Base-by-base conservation (phyloP, 2,329 filamentous ascomycete genomes). In the Emmonsiellopsis sp. region DNA sequence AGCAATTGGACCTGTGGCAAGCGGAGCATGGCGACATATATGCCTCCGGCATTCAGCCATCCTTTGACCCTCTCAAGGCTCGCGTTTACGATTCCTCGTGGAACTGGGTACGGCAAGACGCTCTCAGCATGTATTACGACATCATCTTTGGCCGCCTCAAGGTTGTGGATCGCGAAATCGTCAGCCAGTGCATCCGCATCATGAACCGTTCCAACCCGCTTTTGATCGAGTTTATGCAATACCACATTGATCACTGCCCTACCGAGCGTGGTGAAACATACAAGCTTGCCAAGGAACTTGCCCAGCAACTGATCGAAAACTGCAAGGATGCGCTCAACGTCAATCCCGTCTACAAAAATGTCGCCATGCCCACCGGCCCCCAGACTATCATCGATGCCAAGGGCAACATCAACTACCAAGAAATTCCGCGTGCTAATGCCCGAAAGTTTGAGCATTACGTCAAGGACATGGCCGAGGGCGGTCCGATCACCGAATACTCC, bases 41-140 rank as follows among this genome's bases (percentile, higher is more conserved):
- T 67, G 93, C 93, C 21, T 77, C 87, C 31, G 93, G 93, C 50
- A 97, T 98, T 59, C 88, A 94, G 71, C 93, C 93, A 9, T 85
- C 90, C 17, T 98, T 98, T 74, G 94, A 87, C 66, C 77, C 88
- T 4, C 82, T 97, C 58, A 98, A 98, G 72, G 93, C 93, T 34
- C 87, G 93, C 67, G 85, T 93, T 8, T 98, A 98, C 74, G 93
- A 98, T 70, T 97, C 93, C 0, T 94, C 90, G 0, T 98, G 93
- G 93, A 98, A 98, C 71, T 98, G 93, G 93, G 93, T 90, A 57
- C 86, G 93, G 51, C 93, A 98, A 69, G 93, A 98, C 70, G 93
- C 92, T 32, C 82, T 98, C 52, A 93, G 81, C 76, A 98, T 98
- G 92, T 98, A 93, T 77, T 98, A 90, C 74, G 93, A 98, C 66